Conservation (phyloP, 495 filamentous ascomycete genomes). For the Neurospora hispaniola region DNA sequence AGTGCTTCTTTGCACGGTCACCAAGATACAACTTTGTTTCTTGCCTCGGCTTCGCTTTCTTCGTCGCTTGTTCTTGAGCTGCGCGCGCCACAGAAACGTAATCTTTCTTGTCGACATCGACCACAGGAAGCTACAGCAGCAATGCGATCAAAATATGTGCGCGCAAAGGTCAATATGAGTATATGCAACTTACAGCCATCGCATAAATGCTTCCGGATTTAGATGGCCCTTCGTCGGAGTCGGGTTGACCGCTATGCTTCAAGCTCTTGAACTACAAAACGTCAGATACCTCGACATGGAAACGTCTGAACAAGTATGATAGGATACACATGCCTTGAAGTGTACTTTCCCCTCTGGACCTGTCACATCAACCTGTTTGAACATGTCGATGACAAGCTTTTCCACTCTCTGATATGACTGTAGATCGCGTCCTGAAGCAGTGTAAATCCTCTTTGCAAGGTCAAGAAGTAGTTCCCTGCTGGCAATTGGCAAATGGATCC, state of each 20-base stretch:
- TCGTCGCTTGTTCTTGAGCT: not conserved
- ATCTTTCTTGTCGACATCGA: conserved; percentile 5
- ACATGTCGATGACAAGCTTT: not conserved
- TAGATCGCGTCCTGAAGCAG: not conserved
- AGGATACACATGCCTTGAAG: not conserved
- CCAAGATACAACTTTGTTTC: not conserved
- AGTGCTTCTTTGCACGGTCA: not conserved
- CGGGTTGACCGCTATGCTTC: not conserved
- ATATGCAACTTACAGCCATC: not conserved
- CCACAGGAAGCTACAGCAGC: not conserved
- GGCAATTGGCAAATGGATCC: conserved; percentile 2
- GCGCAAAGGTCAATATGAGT: not conserved
- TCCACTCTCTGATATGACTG: not conserved
- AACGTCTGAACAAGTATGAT: not conserved
- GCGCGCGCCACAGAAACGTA: not conserved
- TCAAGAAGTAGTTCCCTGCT: not conserved
- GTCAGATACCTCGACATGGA: not conserved
- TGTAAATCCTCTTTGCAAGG: not conserved
- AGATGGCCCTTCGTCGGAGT: not conserved
- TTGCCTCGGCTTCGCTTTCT: not conserved
- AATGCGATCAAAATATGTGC: not conserved
- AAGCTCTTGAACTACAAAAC: not conserved
- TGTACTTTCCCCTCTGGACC: conserved; percentile 1
- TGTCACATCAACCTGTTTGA: conserved; percentile 1
- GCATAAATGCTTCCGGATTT: not conserved